Base-by-base conservation (phyloP, 192 early-diverging fungal species). In the Backusella circina region DNA sequence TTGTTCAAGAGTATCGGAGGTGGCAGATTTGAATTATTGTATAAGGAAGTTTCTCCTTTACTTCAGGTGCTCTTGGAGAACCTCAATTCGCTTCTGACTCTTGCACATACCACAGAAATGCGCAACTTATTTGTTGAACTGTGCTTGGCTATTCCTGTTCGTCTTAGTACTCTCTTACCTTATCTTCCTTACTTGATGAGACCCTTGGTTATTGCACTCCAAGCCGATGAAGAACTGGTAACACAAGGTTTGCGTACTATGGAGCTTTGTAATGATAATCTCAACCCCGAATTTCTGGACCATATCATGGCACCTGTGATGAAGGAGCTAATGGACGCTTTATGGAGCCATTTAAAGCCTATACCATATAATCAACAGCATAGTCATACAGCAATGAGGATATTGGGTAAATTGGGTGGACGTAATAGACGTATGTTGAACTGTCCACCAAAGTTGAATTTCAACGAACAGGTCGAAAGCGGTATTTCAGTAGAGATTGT, bases 381-480 rank as follows among this genome's bases (percentile, higher is more conserved):
- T 74, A 93, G 92, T 35, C 90, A 94, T 73, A 91, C 92, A 3
- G 93, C 97, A 3, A 91, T 95, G 74, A 86, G 95, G 16, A 99
- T 99, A 66, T 84, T 99, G 1, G 98, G 98, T 9, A 99, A 99
- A 80, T 89, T 99, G 33, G 98, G 98, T n/a, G 98, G 98, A 1
- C 85, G 96, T 30, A 99, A 99, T 82, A 88, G 97, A 54, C 85
- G 94, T 36, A 90, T 96, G 86, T 82, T 99, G 23, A 89, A 90
- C 67, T 91, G 90, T 39, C 90, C 93, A 18, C 88, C 89, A 38
- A 83, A 85, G 38, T 80, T 92, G 33, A 67, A 78, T 28, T 80
- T 80, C 54, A 73, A 79, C 9, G 64, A 76, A 12, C 84, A 83
- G 33, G 77, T 81, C 9, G 86, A 91, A 65, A 81, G 72, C 65